These are phyloP conservation scores for Macrocybe gigantea DNA, from an alignment of 768 basidiomycete genomes.

Conservation along the genomic window DNA sequence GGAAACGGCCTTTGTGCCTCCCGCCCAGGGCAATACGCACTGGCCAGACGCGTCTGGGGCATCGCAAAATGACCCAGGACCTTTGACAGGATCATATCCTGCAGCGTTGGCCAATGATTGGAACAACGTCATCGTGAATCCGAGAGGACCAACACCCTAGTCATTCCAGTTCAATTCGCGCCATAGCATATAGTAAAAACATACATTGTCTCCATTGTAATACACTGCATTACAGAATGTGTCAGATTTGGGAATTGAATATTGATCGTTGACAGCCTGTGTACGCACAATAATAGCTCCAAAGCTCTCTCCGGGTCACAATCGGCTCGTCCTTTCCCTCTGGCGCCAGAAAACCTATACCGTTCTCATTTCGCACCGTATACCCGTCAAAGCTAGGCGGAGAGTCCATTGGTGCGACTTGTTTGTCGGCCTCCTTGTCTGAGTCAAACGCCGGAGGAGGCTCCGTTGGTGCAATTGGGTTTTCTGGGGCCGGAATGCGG, in stretches of 20 bases:
- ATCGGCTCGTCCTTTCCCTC: slow-evolving; percentile 53
- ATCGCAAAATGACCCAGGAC: slow-evolving; percentile 65
- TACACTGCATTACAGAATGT: slow-evolving; percentile 44
- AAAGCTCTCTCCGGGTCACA: slow-evolving; percentile 68
- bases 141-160: slow-evolving; percentile 64
- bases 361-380: slow-evolving; percentile 10
- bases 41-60: slow-evolving; percentile 54
- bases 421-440: slow-evolving; percentile 8
- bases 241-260: neutral
- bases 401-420: slow-evolving; percentile 4
- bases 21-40: slow-evolving; percentile 75
- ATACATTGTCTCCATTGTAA: slow-evolving; percentile 77
- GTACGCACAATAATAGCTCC: slow-evolving; percentile 71
- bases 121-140: slow-evolving; percentile 70
- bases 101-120: slow-evolving; percentile 66
- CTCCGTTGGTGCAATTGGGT: slow-evolving; percentile 10
- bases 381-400: slow-evolving; percentile 7
- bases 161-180: neutral
- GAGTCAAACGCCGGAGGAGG: slow-evolving; percentile 3
- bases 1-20: slow-evolving; percentile 67
- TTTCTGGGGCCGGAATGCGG: slow-evolving; percentile 18
- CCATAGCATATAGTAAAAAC: slow-evolving; percentile 5
- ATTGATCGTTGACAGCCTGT: neutral
- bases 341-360: slow-evolving; percentile 27
- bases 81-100: slow-evolving; percentile 67